Conservation (phyloP, 805 yeast genomes). For the Kluyveromyces dobzhanskii region DNA sequence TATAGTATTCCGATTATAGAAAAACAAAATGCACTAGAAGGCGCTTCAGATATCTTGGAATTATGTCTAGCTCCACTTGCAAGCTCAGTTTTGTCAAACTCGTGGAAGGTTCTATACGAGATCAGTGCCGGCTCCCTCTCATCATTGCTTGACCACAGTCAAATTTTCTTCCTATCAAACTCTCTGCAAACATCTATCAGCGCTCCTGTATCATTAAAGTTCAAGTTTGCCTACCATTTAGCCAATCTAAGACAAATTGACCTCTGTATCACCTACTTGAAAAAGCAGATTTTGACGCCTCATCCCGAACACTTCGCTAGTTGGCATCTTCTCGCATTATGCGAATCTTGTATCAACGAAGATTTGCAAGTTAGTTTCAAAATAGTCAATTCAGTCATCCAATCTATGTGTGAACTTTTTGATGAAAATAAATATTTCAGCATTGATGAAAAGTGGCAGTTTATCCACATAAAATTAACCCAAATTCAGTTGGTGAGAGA, state of each 20-base stretch:
- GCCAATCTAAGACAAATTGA: slow-evolving; percentile 37
- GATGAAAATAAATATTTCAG: slow-evolving; percentile 10
- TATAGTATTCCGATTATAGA: slow-evolving; percentile 13
- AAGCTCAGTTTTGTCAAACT: slow-evolving; percentile 10
- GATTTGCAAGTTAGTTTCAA: slow-evolving; percentile 47
- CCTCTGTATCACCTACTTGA: slow-evolving; percentile 39
- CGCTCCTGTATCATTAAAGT: slow-evolving; percentile 15
- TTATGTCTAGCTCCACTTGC: slow-evolving; percentile 16
- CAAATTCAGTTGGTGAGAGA: slow-evolving; percentile 63
- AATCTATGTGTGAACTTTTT: slow-evolving; percentile 32
- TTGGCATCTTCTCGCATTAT: slow-evolving; percentile 59
- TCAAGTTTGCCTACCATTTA: slow-evolving; percentile 41
- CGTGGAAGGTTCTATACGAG: slow-evolving; percentile 22
- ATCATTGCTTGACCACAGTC: slow-evolving; percentile 10
- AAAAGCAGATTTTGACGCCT: slow-evolving; percentile 38
- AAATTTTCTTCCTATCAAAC: slow-evolving; percentile 17
- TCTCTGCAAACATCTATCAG: slow-evolving; percentile 13
- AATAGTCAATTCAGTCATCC: slow-evolving; percentile 44
- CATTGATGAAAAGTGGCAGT: slow-evolving; percentile 34
- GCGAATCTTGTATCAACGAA: slow-evolving; percentile 51
- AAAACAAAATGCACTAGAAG: slow-evolving; percentile 14
- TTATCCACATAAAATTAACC: slow-evolving; percentile 64
- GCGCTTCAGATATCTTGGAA: slow-evolving; percentile 13
- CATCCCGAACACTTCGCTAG: slow-evolving; percentile 50
- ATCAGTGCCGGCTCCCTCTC: slow-evolving; percentile 12